These are phyloP conservation scores for Gossypium aridum DNA, from an alignment of 441 rosid genomes.

Conservation along the genomic window DNA sequence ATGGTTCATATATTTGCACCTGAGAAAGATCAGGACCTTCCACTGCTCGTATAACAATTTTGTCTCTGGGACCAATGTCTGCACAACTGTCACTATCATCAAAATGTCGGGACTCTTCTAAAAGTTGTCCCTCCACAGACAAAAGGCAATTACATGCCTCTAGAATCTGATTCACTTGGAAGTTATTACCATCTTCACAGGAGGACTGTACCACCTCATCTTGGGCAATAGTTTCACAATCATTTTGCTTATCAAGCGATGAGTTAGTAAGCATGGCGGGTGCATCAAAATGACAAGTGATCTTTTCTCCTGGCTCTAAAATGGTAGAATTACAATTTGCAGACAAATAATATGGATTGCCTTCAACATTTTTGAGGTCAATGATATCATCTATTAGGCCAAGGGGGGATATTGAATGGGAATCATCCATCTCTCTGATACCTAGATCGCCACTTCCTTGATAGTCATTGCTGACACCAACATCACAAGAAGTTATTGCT, in stretches of 20 bases:
- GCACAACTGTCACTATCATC: slow-evolving; percentile 15
- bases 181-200: slow-evolving; percentile 20
- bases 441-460: slow-evolving; percentile 12
- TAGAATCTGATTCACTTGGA: slow-evolving; percentile 20
- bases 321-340: neutral
- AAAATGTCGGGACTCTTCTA: slow-evolving; percentile 17
- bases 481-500: slow-evolving; percentile 17
- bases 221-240: slow-evolving; percentile 17
- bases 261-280: slow-evolving; percentile 14
- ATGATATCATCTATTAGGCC: slow-evolving; percentile 18
- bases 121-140: slow-evolving; percentile 14
- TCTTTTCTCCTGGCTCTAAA: slow-evolving; percentile 23
- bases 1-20: slow-evolving; percentile 21
- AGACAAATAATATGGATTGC: slow-evolving; percentile 8
- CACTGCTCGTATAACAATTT: slow-evolving; percentile 11
- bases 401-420: slow-evolving; percentile 11
- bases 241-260: slow-evolving; percentile 8
- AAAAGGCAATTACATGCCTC: slow-evolving; percentile 18
- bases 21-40: slow-evolving; percentile 16
- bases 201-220: slow-evolving; percentile 19
- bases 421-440: slow-evolving; percentile 25
- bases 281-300: slow-evolving; percentile 16
- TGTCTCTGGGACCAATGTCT: slow-evolving; percentile 10
- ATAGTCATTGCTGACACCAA: slow-evolving; percentile 15
- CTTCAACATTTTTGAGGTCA: slow-evolving; percentile 17